These are phyloP conservation scores for Ogataea allantospora DNA, from an alignment of 805 yeast species.

Conservation along the genomic window DNA sequence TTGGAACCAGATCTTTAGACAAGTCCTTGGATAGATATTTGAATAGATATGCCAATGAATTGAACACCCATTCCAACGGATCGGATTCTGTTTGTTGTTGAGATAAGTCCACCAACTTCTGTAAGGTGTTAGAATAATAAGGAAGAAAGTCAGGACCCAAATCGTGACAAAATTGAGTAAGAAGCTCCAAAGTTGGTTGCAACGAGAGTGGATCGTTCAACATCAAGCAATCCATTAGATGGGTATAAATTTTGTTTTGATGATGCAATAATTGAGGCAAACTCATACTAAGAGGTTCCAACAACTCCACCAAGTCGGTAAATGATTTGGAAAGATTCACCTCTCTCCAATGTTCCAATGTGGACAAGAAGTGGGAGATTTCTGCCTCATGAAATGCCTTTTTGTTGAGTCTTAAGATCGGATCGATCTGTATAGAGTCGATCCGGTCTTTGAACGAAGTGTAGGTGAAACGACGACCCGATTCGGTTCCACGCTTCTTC, in stretches of 20 bases:
- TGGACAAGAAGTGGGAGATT: constrained; percentile 73
- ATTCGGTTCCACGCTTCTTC: constrained; percentile 45
- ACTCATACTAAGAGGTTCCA: constrained; percentile 58
- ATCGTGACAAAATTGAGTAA: constrained; percentile 88
- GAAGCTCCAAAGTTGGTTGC: constrained; percentile 76
- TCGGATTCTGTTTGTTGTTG: constrained; percentile 52
- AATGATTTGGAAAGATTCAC: constrained; percentile 75
- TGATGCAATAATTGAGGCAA: constrained; percentile 80
- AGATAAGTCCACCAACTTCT: constrained; percentile 48
- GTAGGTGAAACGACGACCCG: constrained; percentile 61
- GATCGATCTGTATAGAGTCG: constrained; percentile 83
- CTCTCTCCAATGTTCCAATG: constrained; percentile 85
- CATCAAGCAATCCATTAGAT: constrained; percentile 41
- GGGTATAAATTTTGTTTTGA: constrained; percentile 53
- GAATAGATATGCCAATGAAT: constrained; percentile 82
- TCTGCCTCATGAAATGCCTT: constrained; percentile 71
- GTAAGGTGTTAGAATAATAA: constrained; percentile 56
- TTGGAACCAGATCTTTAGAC: constrained; percentile 61
- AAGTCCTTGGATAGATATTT: constrained; percentile 74
- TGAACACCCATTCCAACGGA: constrained; percentile 79
- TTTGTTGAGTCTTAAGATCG: constrained; percentile 46
- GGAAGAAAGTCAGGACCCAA: constrained; percentile 83
- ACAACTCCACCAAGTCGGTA: constrained; percentile 56
- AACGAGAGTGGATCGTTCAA: constrained; percentile 66
- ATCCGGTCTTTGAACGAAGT: constrained; percentile 81